phyloP scores from a whole-genome alignment of 176 grass and related monocot genomes.

The Neostapfia colusana region DNA sequence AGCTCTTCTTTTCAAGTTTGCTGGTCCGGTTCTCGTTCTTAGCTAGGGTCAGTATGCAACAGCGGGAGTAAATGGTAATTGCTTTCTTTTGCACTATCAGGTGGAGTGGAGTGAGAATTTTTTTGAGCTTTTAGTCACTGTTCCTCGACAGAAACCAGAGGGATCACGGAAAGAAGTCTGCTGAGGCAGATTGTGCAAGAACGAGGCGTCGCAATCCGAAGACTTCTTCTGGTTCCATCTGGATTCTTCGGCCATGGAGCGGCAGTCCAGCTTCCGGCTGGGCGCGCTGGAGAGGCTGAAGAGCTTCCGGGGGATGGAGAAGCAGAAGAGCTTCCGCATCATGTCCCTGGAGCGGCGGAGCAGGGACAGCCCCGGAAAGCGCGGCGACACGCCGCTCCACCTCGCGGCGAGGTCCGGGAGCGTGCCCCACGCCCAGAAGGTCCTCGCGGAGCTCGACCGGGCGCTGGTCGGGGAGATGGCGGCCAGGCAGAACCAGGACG shows the following conservation, averaged over 20 bases:
- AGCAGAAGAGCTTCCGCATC: slow-evolving; percentile 56
- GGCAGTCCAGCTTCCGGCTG: slow-evolving; percentile 55
- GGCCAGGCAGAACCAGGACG: slow-evolving; percentile 77
- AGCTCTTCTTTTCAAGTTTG: neutral
- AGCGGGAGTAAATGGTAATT: neutral
- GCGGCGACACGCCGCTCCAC: slow-evolving; percentile 73
- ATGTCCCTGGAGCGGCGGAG: slow-evolving; percentile 61
- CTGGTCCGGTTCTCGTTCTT: slow-evolving; percentile 12
- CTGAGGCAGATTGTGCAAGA: slow-evolving; percentile 27
- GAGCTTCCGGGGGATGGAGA: slow-evolving; percentile 64
- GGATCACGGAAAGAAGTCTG: slow-evolving; percentile 10
- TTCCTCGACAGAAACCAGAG: neutral
- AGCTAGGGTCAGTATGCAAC: neutral
- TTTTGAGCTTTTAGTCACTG: neutral
- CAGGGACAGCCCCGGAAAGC: slow-evolving; percentile 77
- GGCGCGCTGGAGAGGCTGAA: slow-evolving; percentile 62
- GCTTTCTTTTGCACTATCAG: slow-evolving; percentile 14
- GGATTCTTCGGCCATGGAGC: slow-evolving; percentile 48
- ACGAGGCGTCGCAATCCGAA: slow-evolving; percentile 15
- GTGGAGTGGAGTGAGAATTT: neutral
- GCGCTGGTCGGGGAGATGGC: slow-evolving; percentile 48
- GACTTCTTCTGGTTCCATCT: neutral
- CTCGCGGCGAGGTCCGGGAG: slow-evolving; percentile 77
- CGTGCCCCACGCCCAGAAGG: slow-evolving; percentile 47
- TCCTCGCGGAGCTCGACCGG: slow-evolving; percentile 52